Percentiles rank a stretch among this genome's conserved stretches.
Conservation (phyloP, 2,329 filamentous ascomycete genomes). For the Chrysosporium queenslandicum region DNA sequence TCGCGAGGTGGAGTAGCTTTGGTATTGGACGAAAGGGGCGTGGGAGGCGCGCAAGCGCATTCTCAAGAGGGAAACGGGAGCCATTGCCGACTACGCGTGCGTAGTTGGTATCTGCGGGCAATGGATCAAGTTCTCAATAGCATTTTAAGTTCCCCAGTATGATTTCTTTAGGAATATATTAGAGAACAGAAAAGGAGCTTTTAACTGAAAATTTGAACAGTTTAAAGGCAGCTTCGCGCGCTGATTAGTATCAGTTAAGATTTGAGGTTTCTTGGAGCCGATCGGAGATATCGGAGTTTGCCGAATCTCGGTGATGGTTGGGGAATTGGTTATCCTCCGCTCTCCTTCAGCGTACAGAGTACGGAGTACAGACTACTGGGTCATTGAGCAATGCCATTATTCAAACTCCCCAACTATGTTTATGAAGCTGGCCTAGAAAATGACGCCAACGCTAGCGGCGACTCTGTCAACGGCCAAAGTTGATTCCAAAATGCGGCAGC, state of each 20-base stretch:
- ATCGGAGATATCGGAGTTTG: constrained; percentile 11
- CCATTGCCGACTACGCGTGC: not conserved
- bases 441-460: constrained; percentile 28
- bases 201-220: not conserved
- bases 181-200: not conserved
- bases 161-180: too few relatives aligned
- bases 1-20: constrained; percentile 10
- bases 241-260: not conserved
- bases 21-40: not conserved
- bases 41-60: not conserved
- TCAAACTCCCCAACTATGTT: not conserved
- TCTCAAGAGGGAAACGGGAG: not conserved
- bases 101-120: not conserved
- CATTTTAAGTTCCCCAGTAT: too few relatives aligned
- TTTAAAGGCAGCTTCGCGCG: too few relatives aligned
- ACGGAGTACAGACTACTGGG: too few relatives aligned
- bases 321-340: too few relatives aligned
- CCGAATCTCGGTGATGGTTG: not conserved
- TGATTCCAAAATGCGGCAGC: constrained; percentile 59
- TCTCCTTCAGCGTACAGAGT: too few relatives aligned
- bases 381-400: too few relatives aligned
- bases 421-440: constrained; percentile 20
- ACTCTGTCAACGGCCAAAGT: constrained; percentile 62
- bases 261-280: not conserved
- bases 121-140: too few relatives aligned